Base-by-base conservation (phyloP, 306 rosid species). In the Styphnolobium japonicum region DNA sequence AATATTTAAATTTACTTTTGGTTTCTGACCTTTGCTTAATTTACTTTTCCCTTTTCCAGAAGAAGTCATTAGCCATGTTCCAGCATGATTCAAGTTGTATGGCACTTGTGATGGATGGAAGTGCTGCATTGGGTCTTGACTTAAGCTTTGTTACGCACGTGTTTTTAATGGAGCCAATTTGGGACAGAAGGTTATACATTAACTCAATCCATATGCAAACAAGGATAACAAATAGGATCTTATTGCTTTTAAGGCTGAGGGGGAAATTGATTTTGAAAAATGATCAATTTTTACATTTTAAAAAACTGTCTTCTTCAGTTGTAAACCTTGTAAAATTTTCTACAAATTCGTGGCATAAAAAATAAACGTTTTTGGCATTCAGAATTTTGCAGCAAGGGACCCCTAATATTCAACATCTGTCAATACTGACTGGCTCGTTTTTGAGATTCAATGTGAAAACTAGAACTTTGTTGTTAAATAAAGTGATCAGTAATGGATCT, bases 121-220 rank as follows among this genome's bases (percentile, higher is more conserved):
- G 97, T 91, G 98, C 98, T 72, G 98, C 98, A 25, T 67, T 95
- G 89, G 98, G 98, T 82, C 98, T 95, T 14, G 98, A 95, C 84
- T 78, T 95, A 88, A 95, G 98, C 86, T 95, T 95, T 83, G 98
- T 93, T 33, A 87, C 98, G 0, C 94, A 81, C 58, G 98, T 95
- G 29, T 95, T 91, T 84, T 43, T 95, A 71, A 95, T 95, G 99
- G 99, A 95, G 83, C 99, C 99, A 65, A 93, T 95, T 51, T 95
- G 99, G 98, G 97, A 95, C 90, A 85, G 88, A 89, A 95, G 99
- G 99, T 95, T 60, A 57, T 72, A 53, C 76, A 67, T 81, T 40
- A 16, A 66, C 46, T 80, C 18, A 40, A 56, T 83, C 76, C 21
- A 62, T 63, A 29, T 57, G n/a, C 66, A 65, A 63, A 39, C n/a